Base-by-base conservation (phyloP, 441 rosid genomes). In the Oxalis stricta region DNA sequence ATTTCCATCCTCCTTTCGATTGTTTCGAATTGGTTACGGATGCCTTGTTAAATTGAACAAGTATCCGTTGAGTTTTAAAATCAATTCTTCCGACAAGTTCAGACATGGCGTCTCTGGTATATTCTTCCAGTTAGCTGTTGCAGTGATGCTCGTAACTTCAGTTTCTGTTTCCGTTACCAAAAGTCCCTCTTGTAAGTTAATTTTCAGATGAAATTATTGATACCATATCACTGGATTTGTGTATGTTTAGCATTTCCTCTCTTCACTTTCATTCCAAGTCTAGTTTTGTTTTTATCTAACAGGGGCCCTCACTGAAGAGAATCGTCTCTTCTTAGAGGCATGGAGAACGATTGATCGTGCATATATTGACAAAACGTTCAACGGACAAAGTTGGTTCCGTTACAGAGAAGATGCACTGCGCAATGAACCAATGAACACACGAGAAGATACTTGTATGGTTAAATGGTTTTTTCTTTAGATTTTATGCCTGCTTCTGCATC, bases 301-400 rank as follows among this genome's bases (percentile, higher is more conserved):
- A 88, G 95, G 72, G 82, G 87, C 84, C 17, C 71, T 82, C 22
- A 73, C 56, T 35, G 88, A 84, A 46, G 88, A 82, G 62, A 82
- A 79, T 64, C 78, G 77, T 38, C 74, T 88, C 29, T 88, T 88
- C 58, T 41, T 84, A 18, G 97, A 84, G 59, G 93, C 96, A 39
- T 89, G 98, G 95, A 82, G 98, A 54, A 80, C 92, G 5, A 80
- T 89, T 58, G 98, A 85, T 58, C 92, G 92, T 32, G 94, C 98
- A 0, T 89, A 78, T 51, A 56, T 85, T 12, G 98, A 89, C 60
- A 89, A 89, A 52, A 74, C 71, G 34, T 89, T 89, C 50, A 89
- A 89, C 52, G 98, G 94, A 10, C 98, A 89, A 61, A 82, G 92
- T 64, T 85, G 98, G 98, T 89, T 89, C 68, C 82, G 83, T 33